Evolutionary conservation across 106 monocot species (phyloP), one percentile per base, ranked within the genome.

Genomic region (Narthecium ossifragum): DNA sequence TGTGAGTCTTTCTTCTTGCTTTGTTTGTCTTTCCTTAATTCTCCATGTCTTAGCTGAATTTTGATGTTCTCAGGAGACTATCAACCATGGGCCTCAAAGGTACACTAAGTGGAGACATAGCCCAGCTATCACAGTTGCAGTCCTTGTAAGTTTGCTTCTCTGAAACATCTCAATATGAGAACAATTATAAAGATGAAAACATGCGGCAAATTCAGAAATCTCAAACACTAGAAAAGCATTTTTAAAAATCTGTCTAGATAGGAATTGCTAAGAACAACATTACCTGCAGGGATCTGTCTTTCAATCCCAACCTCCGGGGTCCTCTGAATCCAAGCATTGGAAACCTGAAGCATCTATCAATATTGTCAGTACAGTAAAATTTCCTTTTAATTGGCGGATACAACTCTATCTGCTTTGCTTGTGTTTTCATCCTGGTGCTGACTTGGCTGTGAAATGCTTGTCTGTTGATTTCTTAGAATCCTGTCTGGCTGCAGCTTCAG

Each of bases 261-360:
- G n/a, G n/a, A n/a, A n/a, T n/a, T n/a, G n/a, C n/a, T n/a, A 18
- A 5, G 8, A 45, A 26, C 33, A 27, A 46, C 48, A 33, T 0
- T 53, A 21, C 34, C 24, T 80, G 59, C 77, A 92, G 92, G 80
- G 92, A 92, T 49, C 27, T 92, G 13, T 92, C 92, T 5, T 80
- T 53, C 69, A 92, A 92, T 51, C 45, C 34, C 15, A 51, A 60
- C 15, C 73, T 92, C 6, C 31, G 69, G 0, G 92, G 92, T 22
- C 2, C 62, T 8, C 51, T 92, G 2, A 7, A 80, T 22, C 17
- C 65, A 41, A 62, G 17, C 29, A 80, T 92, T 36, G 80, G 77
- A 48, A 80, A 80, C 20, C 46, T 92, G 55, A 70, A 66, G 47
- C 55, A 83, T 61, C 70, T 92, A 3, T 59, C 36, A 4, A 75